Evolutionary conservation across 352 stramenopile genomes (phyloP).

Genomic region (Phytopythium vexans): DNA sequence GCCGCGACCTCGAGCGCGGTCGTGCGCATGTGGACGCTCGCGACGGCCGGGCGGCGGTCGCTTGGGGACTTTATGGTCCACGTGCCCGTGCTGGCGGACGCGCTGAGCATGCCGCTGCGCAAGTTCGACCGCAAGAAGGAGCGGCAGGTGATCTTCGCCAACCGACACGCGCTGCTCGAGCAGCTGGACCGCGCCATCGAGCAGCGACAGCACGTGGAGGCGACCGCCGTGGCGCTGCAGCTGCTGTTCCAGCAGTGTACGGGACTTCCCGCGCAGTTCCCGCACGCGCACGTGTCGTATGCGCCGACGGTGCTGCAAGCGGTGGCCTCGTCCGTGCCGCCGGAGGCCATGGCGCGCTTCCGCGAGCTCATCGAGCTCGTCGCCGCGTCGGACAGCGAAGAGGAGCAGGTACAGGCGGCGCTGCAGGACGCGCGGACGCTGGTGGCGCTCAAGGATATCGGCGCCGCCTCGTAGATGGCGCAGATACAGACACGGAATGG

Average conservation of each 20-base stretch:
- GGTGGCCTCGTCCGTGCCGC: slow-evolving; percentile 31
- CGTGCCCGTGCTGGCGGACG: slow-evolving; percentile 47
- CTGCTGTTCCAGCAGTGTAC: slow-evolving; percentile 75
- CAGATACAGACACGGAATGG: background rate
- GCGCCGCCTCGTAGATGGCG: slow-evolving; percentile 9
- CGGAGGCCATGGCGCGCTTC: slow-evolving; percentile 26
- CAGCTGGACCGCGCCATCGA: slow-evolving; percentile 29
- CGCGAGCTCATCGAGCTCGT: slow-evolving; percentile 21
- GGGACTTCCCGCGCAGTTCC: slow-evolving; percentile 45
- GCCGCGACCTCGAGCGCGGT: slow-evolving; percentile 45
- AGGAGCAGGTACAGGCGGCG: slow-evolving; percentile 12
- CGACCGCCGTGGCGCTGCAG: slow-evolving; percentile 31
- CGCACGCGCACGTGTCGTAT: slow-evolving; percentile 28
- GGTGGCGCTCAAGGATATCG: slow-evolving; percentile 38
- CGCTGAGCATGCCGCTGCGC: slow-evolving; percentile 69
- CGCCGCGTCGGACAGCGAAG: slow-evolving; percentile 4
- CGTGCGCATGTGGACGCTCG: slow-evolving; percentile 67
- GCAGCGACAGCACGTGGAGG: slow-evolving; percentile 4
- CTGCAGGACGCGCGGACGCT: slow-evolving; percentile 25
- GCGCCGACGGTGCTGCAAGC: slow-evolving; percentile 36
- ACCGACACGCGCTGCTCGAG: slow-evolving; percentile 45
- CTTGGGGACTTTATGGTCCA: slow-evolving; percentile 62
- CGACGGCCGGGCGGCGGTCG: slow-evolving; percentile 51
- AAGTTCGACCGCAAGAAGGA: slow-evolving; percentile 86
- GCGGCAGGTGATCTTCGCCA: slow-evolving; percentile 61